A percentile compares a stretch with the other conserved stretches of the same genome.
Evolutionary conservation across 768 basidiomycete species (phyloP).

Genomic region (Neoboletus brunneissimus): DNA sequence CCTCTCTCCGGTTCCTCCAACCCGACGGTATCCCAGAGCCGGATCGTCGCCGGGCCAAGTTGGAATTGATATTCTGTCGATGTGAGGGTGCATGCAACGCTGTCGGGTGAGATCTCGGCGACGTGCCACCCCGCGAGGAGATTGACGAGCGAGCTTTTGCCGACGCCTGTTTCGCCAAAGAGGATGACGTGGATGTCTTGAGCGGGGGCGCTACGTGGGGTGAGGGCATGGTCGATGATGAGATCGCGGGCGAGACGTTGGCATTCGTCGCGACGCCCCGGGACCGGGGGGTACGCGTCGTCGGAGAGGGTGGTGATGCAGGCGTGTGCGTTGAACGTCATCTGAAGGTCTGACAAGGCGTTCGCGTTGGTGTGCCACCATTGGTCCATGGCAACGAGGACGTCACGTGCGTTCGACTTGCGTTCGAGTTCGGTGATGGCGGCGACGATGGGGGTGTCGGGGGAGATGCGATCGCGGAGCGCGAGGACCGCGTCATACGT

Average conservation of each 20-base stretch:
- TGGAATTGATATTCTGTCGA: slow-evolving; percentile 26
- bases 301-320: slow-evolving; percentile 25
- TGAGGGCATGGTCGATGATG: slow-evolving; percentile 22
- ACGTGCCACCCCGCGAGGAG: slow-evolving; percentile 35
- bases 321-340: slow-evolving; percentile 20
- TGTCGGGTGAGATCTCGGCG: slow-evolving; percentile 25
- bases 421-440: slow-evolving; percentile 22
- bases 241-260: slow-evolving; percentile 26
- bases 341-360: slow-evolving; percentile 4
- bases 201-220: slow-evolving; percentile 13
- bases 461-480: slow-evolving; percentile 17
- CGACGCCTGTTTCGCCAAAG: slow-evolving; percentile 42
- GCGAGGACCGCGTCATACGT: slow-evolving; percentile 16
- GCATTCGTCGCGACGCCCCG: slow-evolving; percentile 22
- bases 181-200: slow-evolving; percentile 34
- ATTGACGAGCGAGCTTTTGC: slow-evolving; percentile 36
- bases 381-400: slow-evolving; percentile 18
- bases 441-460: slow-evolving; percentile 18
- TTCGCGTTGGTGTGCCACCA: slow-evolving; percentile 22
- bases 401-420: neutral
- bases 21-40: slow-evolving; percentile 35
- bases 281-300: slow-evolving; percentile 13
- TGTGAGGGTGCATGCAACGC: slow-evolving; percentile 32
- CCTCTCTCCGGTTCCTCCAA: slow-evolving; percentile 25
- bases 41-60: slow-evolving; percentile 20